These are phyloP conservation scores for Globisporangium sylvaticum DNA, from an alignment of 352 stramenopile genomes.

Conservation along the genomic window DNA sequence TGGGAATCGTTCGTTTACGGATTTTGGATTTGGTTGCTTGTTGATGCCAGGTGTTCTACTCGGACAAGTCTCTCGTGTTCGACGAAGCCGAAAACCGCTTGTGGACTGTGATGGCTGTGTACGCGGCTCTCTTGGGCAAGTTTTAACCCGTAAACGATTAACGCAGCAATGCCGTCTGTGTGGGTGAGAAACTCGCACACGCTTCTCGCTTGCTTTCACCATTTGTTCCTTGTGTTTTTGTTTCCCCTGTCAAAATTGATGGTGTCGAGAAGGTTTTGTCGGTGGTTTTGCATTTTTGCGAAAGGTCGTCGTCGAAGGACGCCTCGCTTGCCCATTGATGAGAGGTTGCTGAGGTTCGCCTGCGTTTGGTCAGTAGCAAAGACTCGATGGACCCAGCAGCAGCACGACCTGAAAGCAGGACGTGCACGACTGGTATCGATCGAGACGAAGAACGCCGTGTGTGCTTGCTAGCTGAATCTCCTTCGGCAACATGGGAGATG, in stretches of 20 bases:
- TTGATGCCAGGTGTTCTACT: constrained; percentile 90
- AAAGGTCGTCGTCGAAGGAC: neutral
- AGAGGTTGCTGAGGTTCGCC: constrained; percentile 1
- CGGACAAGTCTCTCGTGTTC: constrained; percentile 93
- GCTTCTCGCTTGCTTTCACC: neutral
- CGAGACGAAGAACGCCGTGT: neutral
- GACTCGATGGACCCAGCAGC: constrained; percentile 1
- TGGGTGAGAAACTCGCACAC: neutral
- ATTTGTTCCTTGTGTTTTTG: neutral
- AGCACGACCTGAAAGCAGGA: neutral
- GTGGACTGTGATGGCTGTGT: constrained; percentile 98
- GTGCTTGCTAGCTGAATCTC: constrained; percentile 9
- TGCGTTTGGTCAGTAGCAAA: constrained; percentile 3
- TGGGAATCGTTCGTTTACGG: neutral
- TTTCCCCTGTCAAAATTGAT: neutral
- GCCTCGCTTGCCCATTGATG: neutral
- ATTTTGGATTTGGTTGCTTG: neutral
- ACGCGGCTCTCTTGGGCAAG: constrained; percentile 61
- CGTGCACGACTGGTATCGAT: neutral
- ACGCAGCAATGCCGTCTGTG: neutral
- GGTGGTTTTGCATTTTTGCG: constrained; percentile 8
- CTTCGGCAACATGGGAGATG: constrained; percentile 39
- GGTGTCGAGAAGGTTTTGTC: neutral
- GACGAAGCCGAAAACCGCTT: constrained; percentile 98
- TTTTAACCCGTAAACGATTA: constrained; percentile 31